Percentiles rank a stretch among this genome's conserved stretches.
These are phyloP conservation scores for Dendrocalamus sinicus DNA, from an alignment of 176 grass and related monocot species.

Conservation along the genomic window DNA sequence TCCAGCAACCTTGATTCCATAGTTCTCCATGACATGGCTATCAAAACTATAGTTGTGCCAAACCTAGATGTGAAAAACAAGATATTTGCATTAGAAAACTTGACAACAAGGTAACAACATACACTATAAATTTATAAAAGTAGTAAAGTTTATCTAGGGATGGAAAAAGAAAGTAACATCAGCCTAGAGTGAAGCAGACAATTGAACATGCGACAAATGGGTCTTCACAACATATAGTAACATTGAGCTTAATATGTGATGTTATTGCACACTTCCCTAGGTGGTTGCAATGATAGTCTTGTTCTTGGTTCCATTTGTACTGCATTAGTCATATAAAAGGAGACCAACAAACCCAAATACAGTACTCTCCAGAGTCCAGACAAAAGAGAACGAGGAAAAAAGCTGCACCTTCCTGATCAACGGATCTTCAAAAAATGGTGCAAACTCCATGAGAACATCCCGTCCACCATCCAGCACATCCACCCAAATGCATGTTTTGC, in stretches of 20 bases:
- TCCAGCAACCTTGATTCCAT: conserved; percentile 85
- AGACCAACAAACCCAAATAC: background rate
- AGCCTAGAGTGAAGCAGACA: background rate
- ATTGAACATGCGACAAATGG: conserved; percentile 16
- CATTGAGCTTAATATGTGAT: conserved; percentile 2
- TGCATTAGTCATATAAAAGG: background rate
- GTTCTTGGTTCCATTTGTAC: conserved; percentile 22
- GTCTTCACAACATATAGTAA: background rate
- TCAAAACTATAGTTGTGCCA: conserved; percentile 99
- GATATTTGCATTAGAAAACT: conserved; percentile 33
- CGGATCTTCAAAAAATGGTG: conserved; percentile 89
- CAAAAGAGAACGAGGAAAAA: conserved; percentile 21
- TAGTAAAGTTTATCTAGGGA: conserved; percentile 10
- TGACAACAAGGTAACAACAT: conserved; percentile 19
- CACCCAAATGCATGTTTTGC: conserved; percentile 97
- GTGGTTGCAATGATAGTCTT: conserved; percentile 7
- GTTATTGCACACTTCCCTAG: background rate
- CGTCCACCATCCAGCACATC: conserved; percentile 89
- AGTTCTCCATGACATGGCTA: conserved; percentile 86
- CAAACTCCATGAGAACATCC: conserved; percentile 86
- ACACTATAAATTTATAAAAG: conserved; percentile 29
- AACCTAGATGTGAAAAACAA: conserved; percentile 63
- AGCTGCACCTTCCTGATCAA: conserved; percentile 80
- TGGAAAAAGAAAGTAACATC: background rate
- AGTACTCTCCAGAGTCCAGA: background rate